Conservation (phyloP, 208 protist genomes). For the Hexamita inflata region DNA sequence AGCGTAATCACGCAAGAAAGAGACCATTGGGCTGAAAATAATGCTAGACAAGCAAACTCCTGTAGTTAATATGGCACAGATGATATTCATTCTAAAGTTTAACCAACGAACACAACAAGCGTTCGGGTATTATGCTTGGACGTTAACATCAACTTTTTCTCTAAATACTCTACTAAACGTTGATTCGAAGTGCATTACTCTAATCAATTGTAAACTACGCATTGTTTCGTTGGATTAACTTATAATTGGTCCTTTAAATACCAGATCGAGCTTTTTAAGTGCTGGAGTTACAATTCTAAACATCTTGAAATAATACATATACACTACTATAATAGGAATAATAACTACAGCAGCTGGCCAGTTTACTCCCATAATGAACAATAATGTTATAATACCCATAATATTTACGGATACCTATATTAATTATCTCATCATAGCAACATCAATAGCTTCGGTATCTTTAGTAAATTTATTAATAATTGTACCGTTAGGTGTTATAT, state of each 20-base stretch:
- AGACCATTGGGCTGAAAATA: slow-evolving; percentile 38
- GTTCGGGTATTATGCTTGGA: background rate
- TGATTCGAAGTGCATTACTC: background rate
- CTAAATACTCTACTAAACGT: background rate
- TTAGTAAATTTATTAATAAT: slow-evolving; percentile 31
- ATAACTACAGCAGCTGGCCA: background rate
- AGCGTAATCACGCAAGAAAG: background rate
- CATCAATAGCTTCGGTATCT: slow-evolving; percentile 26
- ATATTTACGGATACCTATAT: background rate
- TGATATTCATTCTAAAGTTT: slow-evolving; percentile 20
- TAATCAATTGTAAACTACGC: background rate
- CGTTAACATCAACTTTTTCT: background rate
- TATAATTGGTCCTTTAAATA: slow-evolving; percentile 58
- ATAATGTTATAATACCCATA: background rate
- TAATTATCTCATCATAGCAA: background rate
- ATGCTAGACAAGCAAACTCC: slow-evolving; percentile 32
- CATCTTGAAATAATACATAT: background rate
- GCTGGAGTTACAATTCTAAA: slow-evolving; percentile 46
- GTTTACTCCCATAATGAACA: background rate
- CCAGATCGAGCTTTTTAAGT: slow-evolving; percentile 58
- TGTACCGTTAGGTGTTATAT: slow-evolving; percentile 28
- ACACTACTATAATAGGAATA: background rate
- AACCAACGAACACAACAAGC: background rate
- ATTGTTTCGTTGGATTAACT: background rate
- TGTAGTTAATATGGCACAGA: slow-evolving; percentile 21